Conservation (phyloP, 2,329 filamentous ascomycete genomes). For the Chaetomium sp. region DNA sequence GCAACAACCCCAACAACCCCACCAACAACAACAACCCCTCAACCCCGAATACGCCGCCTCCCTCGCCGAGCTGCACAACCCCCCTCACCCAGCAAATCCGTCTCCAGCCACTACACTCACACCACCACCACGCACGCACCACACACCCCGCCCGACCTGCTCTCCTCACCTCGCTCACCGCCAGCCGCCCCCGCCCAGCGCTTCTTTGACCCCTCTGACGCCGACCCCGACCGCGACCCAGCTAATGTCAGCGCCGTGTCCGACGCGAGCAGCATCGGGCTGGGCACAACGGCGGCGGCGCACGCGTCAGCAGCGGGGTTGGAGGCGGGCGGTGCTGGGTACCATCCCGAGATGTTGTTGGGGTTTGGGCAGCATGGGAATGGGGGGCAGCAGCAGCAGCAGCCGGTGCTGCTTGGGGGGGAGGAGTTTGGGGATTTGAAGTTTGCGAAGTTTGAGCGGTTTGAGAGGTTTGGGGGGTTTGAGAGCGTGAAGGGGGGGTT, state of each 20-base stretch:
- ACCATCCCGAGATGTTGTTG: not conserved
- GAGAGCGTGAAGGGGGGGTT: conserved; percentile 40
- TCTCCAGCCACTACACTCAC: conserved; percentile 52
- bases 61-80: conserved; percentile 33
- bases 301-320: conserved; percentile 30
- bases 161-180: conserved; percentile 63
- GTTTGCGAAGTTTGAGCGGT: conserved; percentile 48
- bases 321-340: conserved; percentile 38
- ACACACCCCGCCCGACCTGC: conserved; percentile 51
- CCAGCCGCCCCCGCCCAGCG: conserved; percentile 49
- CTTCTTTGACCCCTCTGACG: not conserved
- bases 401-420: not conserved
- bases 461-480: not conserved
- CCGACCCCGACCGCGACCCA: no score
- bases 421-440: conserved; percentile 45
- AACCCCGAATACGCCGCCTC: no score
- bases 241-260: conserved; percentile 25
- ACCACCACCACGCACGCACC: conserved; percentile 6
- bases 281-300: conserved; percentile 41
- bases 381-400: no score
- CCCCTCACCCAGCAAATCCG: conserved; percentile 55
- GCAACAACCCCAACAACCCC: conserved; percentile 8
- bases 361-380: not conserved
- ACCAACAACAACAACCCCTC: conserved; percentile 11
- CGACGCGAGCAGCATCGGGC: conserved; percentile 31